These are phyloP conservation scores for Aspergillus sp. DNA, from an alignment of 2,329 filamentous ascomycete species.

Conservation along the genomic window DNA sequence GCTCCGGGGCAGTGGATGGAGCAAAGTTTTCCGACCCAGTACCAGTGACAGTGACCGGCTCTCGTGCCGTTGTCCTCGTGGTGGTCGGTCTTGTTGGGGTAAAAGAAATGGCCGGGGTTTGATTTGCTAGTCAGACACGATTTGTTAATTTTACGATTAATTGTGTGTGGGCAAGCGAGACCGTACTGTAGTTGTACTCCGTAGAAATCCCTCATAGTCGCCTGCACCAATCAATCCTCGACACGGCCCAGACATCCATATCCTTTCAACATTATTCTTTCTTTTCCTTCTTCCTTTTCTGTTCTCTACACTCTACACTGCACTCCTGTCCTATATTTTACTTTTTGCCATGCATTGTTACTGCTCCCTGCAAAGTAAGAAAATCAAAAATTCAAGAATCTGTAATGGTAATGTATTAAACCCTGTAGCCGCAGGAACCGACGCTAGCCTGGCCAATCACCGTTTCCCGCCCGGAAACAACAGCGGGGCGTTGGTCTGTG, in stretches of 20 bases:
- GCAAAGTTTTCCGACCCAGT: neutral
- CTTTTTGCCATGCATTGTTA: constrained; percentile 1
- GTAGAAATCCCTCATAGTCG: constrained; percentile 16
- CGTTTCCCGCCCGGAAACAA: constrained; percentile 2
- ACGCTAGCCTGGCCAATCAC: constrained; percentile 11
- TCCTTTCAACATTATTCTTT: neutral
- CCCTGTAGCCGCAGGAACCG: constrained; percentile 19
- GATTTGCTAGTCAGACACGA: neutral
- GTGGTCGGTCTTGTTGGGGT: neutral
- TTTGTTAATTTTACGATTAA: neutral
- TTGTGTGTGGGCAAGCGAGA: constrained; percentile 4
- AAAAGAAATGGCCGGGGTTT: neutral
- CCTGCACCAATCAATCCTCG: neutral
- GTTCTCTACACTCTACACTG: constrained; percentile 1
- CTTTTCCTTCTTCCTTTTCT: constrained; percentile 4
- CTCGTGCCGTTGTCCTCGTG: neutral
- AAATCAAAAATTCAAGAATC: constrained; percentile 1
- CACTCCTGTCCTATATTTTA: constrained; percentile 1
- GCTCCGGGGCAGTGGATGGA: too few relatives aligned
- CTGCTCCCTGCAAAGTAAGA: neutral
- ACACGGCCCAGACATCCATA: neutral
- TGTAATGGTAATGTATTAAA: constrained; percentile 1
- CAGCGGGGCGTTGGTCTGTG: constrained; percentile 16
- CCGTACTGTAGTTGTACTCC: neutral
- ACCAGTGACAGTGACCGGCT: neutral